phyloP scores from a whole-genome alignment of 352 stramenopile genomes.

The Phytopythium delawarense region DNA sequence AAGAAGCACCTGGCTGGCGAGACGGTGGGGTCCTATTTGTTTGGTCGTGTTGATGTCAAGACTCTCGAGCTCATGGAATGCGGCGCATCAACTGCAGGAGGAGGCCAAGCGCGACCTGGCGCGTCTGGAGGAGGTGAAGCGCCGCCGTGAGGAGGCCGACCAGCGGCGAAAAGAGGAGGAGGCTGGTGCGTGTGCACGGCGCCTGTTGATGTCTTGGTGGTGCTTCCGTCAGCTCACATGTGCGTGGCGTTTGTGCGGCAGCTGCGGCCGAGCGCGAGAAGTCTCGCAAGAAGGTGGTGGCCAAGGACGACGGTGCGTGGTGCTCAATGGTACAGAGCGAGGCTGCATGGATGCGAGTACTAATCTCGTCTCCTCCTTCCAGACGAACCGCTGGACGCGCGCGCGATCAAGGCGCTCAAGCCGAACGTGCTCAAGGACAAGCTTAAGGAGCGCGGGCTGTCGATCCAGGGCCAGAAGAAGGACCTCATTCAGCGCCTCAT shows the following conservation, averaged over 20 bases:
- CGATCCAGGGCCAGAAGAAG: slow-evolving; percentile 87
- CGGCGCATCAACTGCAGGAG: slow-evolving; percentile 23
- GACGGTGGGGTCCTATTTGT: slow-evolving; percentile 34
- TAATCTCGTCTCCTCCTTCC: not conserved
- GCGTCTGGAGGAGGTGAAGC: slow-evolving; percentile 72
- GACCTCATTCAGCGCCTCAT: slow-evolving; percentile 87
- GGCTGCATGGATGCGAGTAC: not conserved
- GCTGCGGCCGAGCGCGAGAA: slow-evolving; percentile 60
- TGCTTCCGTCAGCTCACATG: not conserved
- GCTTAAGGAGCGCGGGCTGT: slow-evolving; percentile 80
- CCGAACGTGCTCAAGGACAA: slow-evolving; percentile 87
- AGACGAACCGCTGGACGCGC: slow-evolving; percentile 79
- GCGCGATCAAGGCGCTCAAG: slow-evolving; percentile 85
- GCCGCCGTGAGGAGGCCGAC: slow-evolving; percentile 77
- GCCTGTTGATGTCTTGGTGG: not conserved
- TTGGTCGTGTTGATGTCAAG: not conserved
- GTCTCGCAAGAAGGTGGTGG: slow-evolving; percentile 53
- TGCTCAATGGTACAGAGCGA: not conserved
- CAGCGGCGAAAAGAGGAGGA: slow-evolving; percentile 81
- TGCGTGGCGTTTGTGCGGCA: slow-evolving; percentile 8
- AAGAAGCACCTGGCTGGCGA: slow-evolving; percentile 84
- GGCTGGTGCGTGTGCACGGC: slow-evolving; percentile 32
- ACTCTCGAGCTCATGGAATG: not conserved
- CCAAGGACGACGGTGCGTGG: slow-evolving; percentile 56
- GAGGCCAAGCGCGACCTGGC: slow-evolving; percentile 85